A percentile compares a stretch with the other conserved stretches of the same genome.
phyloP scores from a whole-genome alignment of 495 filamentous ascomycete species.

The Podospora pseudocomata region DNA sequence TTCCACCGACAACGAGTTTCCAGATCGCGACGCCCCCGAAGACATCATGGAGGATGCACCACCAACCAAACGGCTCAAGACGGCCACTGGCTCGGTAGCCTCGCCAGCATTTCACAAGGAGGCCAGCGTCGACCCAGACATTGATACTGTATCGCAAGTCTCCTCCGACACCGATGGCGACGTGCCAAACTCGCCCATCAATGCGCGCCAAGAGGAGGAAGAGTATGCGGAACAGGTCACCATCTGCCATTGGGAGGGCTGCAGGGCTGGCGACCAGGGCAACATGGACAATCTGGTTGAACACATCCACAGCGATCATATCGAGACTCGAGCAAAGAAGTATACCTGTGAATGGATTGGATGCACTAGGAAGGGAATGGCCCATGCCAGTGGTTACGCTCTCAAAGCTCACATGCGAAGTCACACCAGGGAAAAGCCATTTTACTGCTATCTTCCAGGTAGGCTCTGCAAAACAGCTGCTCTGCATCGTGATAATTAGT shows the following conservation, averaged over 20 bases:
- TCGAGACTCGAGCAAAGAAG: conserved; percentile 64
- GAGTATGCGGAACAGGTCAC: conserved; percentile 88
- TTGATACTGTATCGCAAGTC: conserved; percentile 56
- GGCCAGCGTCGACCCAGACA: conserved; percentile 37
- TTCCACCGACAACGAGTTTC: conserved; percentile 46
- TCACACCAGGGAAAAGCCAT: conserved; percentile 96
- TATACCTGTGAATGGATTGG: conserved; percentile 96
- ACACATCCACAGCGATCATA: conserved; percentile 91
- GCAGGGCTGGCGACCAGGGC: conserved; percentile 69
- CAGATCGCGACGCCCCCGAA: conserved; percentile 43
- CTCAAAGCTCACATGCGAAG: conserved; percentile 95
- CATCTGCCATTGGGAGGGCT: conserved; percentile 84
- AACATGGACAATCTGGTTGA: conserved; percentile 94
- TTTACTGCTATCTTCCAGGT: conserved; percentile 94
- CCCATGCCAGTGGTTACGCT: conserved; percentile 93
- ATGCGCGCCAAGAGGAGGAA: conserved; percentile 66
- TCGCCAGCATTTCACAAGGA: conserved; percentile 46
- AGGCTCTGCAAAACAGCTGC: conserved; percentile 23
- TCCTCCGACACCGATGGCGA: conserved; percentile 86
- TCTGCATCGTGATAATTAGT: background rate
- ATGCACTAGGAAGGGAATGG: conserved; percentile 78
- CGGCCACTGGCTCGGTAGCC: conserved; percentile 41
- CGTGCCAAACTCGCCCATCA: conserved; percentile 66
- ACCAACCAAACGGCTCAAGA: conserved; percentile 50
- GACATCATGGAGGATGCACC: conserved; percentile 39